A percentile compares a stretch with the other conserved stretches of the same genome.
Evolutionary conservation across 495 filamentous ascomycete species (phyloP).

Genomic region (Choiromyces venosus): DNA sequence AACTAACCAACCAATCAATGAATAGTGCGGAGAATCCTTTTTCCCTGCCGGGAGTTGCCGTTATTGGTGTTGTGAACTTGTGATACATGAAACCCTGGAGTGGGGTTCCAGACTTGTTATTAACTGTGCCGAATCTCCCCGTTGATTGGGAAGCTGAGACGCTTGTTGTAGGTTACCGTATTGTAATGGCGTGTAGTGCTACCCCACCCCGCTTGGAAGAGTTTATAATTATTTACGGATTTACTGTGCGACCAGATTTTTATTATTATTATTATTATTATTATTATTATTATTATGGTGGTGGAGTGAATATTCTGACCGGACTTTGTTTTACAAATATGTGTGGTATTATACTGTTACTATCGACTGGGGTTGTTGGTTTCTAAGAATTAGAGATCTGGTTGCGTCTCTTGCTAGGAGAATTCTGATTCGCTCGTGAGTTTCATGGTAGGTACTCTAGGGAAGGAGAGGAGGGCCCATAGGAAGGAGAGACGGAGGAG

Average conservation of each 20-base stretch:
- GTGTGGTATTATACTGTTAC: background rate
- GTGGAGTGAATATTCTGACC: background rate
- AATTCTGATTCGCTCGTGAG: background rate
- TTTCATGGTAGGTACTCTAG: background rate
- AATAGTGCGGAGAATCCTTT: background rate
- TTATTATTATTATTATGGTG: background rate
- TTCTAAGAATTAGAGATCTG: background rate
- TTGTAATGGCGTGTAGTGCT: background rate
- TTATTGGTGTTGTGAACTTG: background rate
- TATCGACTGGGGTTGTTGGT: background rate
- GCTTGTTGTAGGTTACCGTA: background rate
- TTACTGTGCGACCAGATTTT: background rate
- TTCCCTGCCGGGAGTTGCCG: background rate
- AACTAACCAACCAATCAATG: background rate
- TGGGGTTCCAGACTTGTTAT: background rate
- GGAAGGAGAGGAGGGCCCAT: background rate
- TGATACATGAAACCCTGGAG: background rate
- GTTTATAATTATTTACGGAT: background rate
- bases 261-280: background rate
- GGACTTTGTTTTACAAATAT: background rate
- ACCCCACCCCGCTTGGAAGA: background rate
- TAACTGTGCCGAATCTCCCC: background rate
- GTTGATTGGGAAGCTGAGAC: background rate
- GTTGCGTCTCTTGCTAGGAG: background rate
- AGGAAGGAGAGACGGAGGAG: background rate